Evolutionary conservation across 2,329 filamentous ascomycete species (phyloP).

Genomic region (Aspergillus tubingensis): DNA sequence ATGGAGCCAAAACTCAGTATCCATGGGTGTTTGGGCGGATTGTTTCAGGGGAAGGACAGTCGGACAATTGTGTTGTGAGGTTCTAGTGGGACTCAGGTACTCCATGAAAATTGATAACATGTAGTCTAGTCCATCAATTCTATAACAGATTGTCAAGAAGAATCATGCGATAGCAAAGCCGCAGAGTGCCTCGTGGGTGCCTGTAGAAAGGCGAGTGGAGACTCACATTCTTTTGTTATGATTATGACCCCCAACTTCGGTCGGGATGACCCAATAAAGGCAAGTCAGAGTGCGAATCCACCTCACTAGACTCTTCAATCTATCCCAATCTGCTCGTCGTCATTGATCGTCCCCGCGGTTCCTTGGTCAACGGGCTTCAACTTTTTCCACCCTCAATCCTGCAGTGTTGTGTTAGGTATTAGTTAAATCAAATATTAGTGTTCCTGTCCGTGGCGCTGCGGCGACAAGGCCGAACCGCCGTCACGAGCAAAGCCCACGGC

Average conservation of each 20-base stretch:
- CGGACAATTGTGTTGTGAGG: background rate
- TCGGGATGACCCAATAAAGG: background rate
- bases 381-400: background rate
- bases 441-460: background rate
- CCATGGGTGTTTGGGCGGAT: conserved; percentile 7
- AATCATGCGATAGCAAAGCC: too few species aligned
- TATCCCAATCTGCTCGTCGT: background rate
- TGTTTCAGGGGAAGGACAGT: conserved; percentile 14
- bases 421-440: too few species aligned
- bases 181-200: background rate
- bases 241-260: background rate
- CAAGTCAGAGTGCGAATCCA: background rate
- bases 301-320: background rate
- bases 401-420: background rate
- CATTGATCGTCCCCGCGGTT: conserved; percentile 15
- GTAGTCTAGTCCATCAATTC: background rate
- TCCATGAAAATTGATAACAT: background rate
- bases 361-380: conserved; percentile 16
- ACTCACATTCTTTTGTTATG: conserved; percentile 3
- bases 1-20: conserved; percentile 14
- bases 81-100: background rate
- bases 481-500: background rate
- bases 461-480: background rate
- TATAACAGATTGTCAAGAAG: too few species aligned
- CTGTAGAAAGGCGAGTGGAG: background rate